Evolutionary conservation across 306 rosid genomes (phyloP).

Genomic region (Cucurbita maxima): DNA sequence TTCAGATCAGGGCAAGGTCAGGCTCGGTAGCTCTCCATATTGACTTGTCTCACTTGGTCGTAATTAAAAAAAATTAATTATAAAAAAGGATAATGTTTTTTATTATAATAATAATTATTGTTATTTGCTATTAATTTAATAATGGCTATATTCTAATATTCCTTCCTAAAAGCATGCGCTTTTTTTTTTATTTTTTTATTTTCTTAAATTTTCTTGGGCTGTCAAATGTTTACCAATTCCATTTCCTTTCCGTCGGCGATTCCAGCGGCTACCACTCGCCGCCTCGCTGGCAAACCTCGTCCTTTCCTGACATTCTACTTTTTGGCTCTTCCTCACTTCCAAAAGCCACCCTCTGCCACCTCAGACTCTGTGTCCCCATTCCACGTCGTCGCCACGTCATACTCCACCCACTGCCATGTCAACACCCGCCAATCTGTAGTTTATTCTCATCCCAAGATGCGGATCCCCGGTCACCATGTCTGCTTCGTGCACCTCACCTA

Average conservation of each 20-base stretch:
- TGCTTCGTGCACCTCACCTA: not conserved
- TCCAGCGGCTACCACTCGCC: slow-evolving; percentile 15
- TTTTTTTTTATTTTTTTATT: not conserved
- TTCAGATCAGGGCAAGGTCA: not conserved
- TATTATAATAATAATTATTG: too few relatives aligned
- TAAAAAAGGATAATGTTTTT: not conserved
- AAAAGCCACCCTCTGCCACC: slow-evolving; percentile 33
- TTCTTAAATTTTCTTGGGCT: not conserved
- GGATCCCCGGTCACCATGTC: not conserved
- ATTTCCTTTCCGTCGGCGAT: not conserved
- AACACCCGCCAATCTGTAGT: not conserved
- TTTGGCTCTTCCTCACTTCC: slow-evolving; percentile 25
- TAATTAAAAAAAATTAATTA: not conserved
- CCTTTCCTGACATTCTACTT: not conserved
- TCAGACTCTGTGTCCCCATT: not conserved
- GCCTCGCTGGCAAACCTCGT: slow-evolving; percentile 21
- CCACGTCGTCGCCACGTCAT: slow-evolving; percentile 6
- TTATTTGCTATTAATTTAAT: not conserved
- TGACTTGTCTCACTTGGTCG: not conserved
- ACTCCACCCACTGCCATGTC: not conserved
- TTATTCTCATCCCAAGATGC: not conserved
- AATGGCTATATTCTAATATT: not conserved
- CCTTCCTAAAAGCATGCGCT: not conserved
- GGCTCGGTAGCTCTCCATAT: not conserved
- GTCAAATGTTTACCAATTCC: not conserved